A percentile compares a stretch with the other conserved stretches of the same genome.
phyloP scores from a whole-genome alignment of 345 rosid species.

The Trapa incisa region DNA sequence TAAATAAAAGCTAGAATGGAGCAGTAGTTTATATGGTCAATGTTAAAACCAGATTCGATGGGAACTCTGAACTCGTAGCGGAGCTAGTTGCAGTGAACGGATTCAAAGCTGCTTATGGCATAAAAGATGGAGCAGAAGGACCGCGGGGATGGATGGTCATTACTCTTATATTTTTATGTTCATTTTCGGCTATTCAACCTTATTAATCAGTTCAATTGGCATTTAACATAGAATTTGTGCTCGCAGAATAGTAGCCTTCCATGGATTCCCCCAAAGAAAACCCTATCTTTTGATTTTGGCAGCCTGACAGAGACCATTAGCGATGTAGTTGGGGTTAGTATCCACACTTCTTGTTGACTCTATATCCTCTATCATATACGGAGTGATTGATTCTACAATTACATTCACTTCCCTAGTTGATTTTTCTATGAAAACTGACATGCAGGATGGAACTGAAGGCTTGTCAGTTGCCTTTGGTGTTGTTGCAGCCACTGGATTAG shows the following conservation, averaged over 20 bases:
- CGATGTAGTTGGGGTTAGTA: conserved; percentile 45
- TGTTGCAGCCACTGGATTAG: conserved; percentile 74
- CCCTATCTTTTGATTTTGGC: conserved; percentile 56
- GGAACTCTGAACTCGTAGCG: conserved; percentile 81
- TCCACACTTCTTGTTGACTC: conserved; percentile 4
- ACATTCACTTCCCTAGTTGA: background rate
- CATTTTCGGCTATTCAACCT: background rate
- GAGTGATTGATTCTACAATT: background rate
- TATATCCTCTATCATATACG: background rate
- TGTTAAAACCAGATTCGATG: conserved; percentile 78
- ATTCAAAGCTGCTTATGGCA: conserved; percentile 88
- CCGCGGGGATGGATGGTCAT: conserved; percentile 89
- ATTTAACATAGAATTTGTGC: conserved; percentile 9
- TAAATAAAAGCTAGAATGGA: background rate
- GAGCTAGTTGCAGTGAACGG: conserved; percentile 79
- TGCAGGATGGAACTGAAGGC: conserved; percentile 61
- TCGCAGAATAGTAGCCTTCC: conserved; percentile 82
- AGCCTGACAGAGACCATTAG: conserved; percentile 42
- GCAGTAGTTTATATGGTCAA: conserved; percentile 8
- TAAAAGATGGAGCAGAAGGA: conserved; percentile 96
- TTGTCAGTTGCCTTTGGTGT: conserved; percentile 43
- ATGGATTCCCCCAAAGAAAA: conserved; percentile 66
- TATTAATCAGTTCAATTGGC: background rate
- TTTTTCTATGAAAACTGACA: conserved; percentile 1
- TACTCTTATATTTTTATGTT: conserved; percentile 3